A percentile compares a stretch with the other conserved stretches of the same genome.
Evolutionary conservation across 1,139 yeast species (phyloP).

Genomic region (Pichia sp.): DNA sequence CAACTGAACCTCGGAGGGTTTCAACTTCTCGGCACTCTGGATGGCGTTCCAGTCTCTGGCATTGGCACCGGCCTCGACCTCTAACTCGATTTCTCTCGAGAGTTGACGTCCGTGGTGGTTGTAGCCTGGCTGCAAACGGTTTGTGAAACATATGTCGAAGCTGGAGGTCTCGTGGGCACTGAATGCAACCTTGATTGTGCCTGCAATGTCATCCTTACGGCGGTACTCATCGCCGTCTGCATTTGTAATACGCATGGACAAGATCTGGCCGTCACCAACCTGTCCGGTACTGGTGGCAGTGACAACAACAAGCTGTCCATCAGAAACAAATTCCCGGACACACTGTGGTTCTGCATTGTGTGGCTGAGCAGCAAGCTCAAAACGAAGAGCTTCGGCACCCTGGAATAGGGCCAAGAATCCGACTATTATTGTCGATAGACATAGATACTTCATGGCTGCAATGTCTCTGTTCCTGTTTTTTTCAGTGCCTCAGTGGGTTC

Average conservation of each 20-base stretch:
- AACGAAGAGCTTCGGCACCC: constrained; percentile 24
- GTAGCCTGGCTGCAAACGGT: constrained; percentile 42
- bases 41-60: constrained; percentile 97
- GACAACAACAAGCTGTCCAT: constrained; percentile 81
- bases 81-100: constrained; percentile 72
- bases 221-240: constrained; percentile 69
- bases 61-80: constrained; percentile 91
- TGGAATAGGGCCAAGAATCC: constrained; percentile 13
- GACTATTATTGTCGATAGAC: neutral
- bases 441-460: constrained; percentile 4
- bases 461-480: neutral
- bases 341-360: constrained; percentile 48
- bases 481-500: neutral
- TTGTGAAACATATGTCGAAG: constrained; percentile 87
- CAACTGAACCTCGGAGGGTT: constrained; percentile 87
- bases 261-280: constrained; percentile 78
- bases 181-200: constrained; percentile 68
- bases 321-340: constrained; percentile 83
- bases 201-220: constrained; percentile 59
- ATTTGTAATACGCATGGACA: constrained; percentile 60
- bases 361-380: constrained; percentile 29
- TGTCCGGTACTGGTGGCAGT: constrained; percentile 69
- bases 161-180: constrained; percentile 80
- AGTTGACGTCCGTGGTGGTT: constrained; percentile 37
- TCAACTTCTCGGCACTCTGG: constrained; percentile 87